Percentiles rank a stretch among this genome's conserved stretches.
phyloP scores from a whole-genome alignment of 768 basidiomycete species.

The Rhizopogon vulgaris region DNA sequence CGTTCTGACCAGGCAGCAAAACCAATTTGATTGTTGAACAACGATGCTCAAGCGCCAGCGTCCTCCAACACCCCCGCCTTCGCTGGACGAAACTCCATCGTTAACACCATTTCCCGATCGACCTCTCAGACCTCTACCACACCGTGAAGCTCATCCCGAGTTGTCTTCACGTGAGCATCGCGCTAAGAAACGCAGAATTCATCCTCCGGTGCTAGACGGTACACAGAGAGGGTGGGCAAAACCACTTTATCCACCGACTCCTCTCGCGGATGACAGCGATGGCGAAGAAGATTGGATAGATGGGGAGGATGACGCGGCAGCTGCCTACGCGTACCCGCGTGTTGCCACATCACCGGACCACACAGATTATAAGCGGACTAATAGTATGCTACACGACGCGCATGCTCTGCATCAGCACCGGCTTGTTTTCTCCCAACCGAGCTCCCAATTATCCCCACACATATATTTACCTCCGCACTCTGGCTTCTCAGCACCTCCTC shows the following conservation, averaged over 20 bases:
- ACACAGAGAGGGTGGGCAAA: slow-evolving; percentile 38
- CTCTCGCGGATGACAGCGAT: slow-evolving; percentile 14
- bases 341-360: slow-evolving; percentile 1
- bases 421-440: slow-evolving; percentile 31
- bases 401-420: slow-evolving; percentile 66
- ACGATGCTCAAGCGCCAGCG: slow-evolving; percentile 53
- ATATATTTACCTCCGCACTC: background rate
- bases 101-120: slow-evolving; percentile 9
- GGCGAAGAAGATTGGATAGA: slow-evolving; percentile 29
- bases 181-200: slow-evolving; percentile 49
- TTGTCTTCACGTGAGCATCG: slow-evolving; percentile 20
- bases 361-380: slow-evolving; percentile 50
- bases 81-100: slow-evolving; percentile 21
- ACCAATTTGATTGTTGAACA: background rate
- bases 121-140: slow-evolving; percentile 8
- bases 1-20: background rate
- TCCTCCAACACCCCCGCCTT: slow-evolving; percentile 37
- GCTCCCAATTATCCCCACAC: slow-evolving; percentile 8
- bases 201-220: slow-evolving; percentile 51
- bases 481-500: background rate
- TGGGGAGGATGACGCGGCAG: slow-evolving; percentile 30
- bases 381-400: slow-evolving; percentile 62
- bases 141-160: slow-evolving; percentile 6
- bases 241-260: background rate
- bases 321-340: slow-evolving; percentile 11